phyloP scores from a whole-genome alignment of 2,329 filamentous ascomycete genomes.

The Clonostachys byssicola region DNA sequence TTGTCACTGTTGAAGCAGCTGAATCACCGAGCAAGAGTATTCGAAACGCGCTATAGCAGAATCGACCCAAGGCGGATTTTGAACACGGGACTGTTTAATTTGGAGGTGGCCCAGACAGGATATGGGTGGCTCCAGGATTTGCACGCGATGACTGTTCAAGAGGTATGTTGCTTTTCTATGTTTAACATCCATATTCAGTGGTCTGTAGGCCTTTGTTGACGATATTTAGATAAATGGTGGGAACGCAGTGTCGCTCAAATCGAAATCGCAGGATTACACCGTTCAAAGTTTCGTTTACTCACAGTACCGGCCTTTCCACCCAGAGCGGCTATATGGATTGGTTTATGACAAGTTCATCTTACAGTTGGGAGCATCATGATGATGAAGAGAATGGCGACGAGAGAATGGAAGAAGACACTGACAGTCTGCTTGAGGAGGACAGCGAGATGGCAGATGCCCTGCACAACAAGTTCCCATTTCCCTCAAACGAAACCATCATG shows the following conservation, averaged over 20 bases:
- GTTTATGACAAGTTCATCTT: constrained; percentile 46
- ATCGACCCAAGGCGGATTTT: constrained; percentile 61
- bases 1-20: constrained; percentile 52
- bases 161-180: constrained; percentile 27
- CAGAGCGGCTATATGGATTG: constrained; percentile 35
- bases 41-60: constrained; percentile 55
- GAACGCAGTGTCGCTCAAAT: constrained; percentile 58
- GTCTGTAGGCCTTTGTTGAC: not conserved
- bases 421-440: constrained; percentile 2
- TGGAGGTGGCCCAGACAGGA: constrained; percentile 58
- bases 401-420: constrained; percentile 16
- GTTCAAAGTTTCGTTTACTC: constrained; percentile 69
- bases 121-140: constrained; percentile 69
- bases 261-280: constrained; percentile 70
- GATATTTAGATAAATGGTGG: constrained; percentile 31
- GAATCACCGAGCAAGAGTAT: constrained; percentile 62
- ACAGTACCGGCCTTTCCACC: constrained; percentile 50
- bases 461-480: constrained; percentile 19
- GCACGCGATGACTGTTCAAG: constrained; percentile 61
- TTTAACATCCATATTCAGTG: not conserved
- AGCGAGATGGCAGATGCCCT: constrained; percentile 8
- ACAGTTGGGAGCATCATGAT: constrained; percentile 34
- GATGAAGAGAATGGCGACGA: constrained; percentile 26
- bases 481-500: constrained; percentile 20
- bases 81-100: constrained; percentile 61